Base-by-base conservation (phyloP, 148 eudicot species). In the Salicornia ramosissima region DNA sequence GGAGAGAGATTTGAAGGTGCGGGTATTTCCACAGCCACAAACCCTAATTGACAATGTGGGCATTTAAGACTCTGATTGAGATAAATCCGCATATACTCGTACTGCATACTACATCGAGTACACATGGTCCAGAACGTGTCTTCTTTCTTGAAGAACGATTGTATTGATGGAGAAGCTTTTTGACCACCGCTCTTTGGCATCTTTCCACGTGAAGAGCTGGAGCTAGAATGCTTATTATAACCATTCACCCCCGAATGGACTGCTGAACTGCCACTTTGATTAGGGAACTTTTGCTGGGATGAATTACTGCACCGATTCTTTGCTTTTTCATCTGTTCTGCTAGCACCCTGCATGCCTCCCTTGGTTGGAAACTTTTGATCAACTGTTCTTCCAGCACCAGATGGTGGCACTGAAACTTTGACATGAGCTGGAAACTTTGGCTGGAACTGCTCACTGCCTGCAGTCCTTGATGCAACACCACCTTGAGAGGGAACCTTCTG, bases 91-190 rank as follows among this genome's bases (percentile, higher is more conserved):
- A 86, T 79, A 73, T 87, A 90, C 74, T 94, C 98, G 64, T 88
- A 94, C 80, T 87, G 88, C 95, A 94, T 87, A 76, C 75, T 87
- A 80, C 98, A 94, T 40, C 78, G 34, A 42, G 65, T 81, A 72
- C 98, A 94, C 34, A 82, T 74, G 1, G 98, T 94, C 98, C 98
- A 94, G 60, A 94, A 94, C 15, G 98, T 83, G 72, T 80, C 89
- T 4, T 70, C 74, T 74, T 81, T 84, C 65, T 72, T 79, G 76
- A 73, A 39, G 68, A 78, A 52, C 8, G 78, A 65, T 43, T 77
- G 87, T 36, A 33, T 60, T 46, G 85, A 14, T 57, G 78, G 7
- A 52, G 86, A 63, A 19, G 33, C 67, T 56, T 61, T 80, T 42
- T 62, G 72, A 45, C 61, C 65, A 61, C 71, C 58, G 77, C 34